Evolutionary conservation across 1,139 yeast genomes (phyloP).

Genomic region (Hyphopichia fennica): DNA sequence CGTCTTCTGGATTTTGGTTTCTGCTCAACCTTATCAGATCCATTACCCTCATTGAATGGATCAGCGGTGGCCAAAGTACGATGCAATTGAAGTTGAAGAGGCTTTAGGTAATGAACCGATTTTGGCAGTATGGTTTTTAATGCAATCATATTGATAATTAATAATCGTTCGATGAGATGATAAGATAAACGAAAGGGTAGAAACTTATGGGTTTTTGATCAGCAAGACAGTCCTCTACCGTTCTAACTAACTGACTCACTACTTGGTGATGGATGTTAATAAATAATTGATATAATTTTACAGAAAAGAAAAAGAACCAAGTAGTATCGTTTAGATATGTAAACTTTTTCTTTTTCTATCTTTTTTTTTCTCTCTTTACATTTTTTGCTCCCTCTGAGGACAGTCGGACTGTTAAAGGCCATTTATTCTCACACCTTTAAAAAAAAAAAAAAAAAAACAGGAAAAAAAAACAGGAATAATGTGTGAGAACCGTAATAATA

Average conservation of each 20-base stretch:
- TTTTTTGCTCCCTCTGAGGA: neutral
- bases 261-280: no score
- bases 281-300: no score
- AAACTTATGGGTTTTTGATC: no score
- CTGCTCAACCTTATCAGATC: neutral
- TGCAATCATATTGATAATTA: constrained; percentile 2
- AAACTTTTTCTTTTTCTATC: neutral
- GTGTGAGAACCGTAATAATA: neutral
- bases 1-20: constrained; percentile 29
- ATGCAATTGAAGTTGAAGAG: neutral
- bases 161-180: neutral
- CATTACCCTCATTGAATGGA: constrained; percentile 2
- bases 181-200: no score
- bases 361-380: neutral
- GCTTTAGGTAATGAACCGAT: neutral
- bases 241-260: no score
- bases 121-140: neutral
- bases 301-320: no score
- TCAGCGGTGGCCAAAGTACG: constrained; percentile 5
- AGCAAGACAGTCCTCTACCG: no score
- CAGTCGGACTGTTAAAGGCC: constrained; percentile 4
- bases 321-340: neutral
- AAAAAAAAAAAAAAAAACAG: no score
- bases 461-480: no score
- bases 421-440: neutral